A percentile compares a stretch with the other conserved stretches of the same genome.
phyloP scores from a whole-genome alignment of 148 eudicot species.

The Persicaria maculosa region DNA sequence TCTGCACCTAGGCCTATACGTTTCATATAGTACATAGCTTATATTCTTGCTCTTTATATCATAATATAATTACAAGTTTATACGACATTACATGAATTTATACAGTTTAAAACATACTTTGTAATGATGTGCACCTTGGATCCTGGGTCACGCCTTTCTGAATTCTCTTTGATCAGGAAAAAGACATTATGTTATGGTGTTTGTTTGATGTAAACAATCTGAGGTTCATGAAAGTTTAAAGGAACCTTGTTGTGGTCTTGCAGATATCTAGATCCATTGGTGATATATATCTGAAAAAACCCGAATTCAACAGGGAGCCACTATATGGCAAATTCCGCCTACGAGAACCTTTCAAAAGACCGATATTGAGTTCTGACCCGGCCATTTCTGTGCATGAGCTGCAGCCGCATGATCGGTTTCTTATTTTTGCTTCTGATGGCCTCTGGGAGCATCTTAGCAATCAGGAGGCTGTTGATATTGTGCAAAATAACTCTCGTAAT shows the following conservation, averaged over 20 bases:
- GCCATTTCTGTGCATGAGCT: conserved; percentile 28
- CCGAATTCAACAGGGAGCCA: conserved; percentile 32
- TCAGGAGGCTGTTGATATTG: conserved; percentile 39
- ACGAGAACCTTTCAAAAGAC: conserved; percentile 30
- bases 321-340: conserved; percentile 27
- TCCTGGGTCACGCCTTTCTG: too few species aligned
- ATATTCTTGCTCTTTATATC: too few species aligned
- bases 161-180: background rate
- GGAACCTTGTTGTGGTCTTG: background rate
- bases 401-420: conserved; percentile 29
- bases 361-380: conserved; percentile 32
- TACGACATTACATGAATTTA: too few species aligned
- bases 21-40: too few species aligned
- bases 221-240: background rate
- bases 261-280: conserved; percentile 40
- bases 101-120: too few species aligned
- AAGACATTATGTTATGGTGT: background rate
- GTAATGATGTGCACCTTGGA: too few species aligned
- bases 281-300: conserved; percentile 33
- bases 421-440: conserved; percentile 42
- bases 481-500: conserved; percentile 25
- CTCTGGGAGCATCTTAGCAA: conserved; percentile 43
- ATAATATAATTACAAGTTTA: too few species aligned
- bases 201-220: background rate
- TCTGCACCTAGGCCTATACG: too few species aligned